These are phyloP conservation scores for Paramecium biaurelia DNA, from an alignment of 73 alveolate genomes.

Conservation along the genomic window DNA sequence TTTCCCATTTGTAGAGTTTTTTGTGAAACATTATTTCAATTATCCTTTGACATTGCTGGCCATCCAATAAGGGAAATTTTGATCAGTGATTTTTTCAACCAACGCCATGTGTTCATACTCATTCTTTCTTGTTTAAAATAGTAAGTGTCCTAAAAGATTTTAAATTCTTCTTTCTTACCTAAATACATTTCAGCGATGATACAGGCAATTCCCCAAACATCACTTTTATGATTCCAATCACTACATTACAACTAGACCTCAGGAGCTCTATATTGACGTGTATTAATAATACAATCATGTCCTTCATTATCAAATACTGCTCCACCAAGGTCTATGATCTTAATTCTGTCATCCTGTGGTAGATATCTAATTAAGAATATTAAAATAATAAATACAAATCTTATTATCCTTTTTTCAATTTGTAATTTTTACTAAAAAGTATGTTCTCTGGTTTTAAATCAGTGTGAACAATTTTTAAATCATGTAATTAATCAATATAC, in stretches of 20 bases:
- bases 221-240: constrained; percentile 87
- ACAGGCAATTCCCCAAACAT: constrained; percentile 98
- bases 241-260: constrained; percentile 89
- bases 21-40: constrained; percentile 1
- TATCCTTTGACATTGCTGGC: constrained; percentile 63
- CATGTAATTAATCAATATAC: constrained; percentile 73
- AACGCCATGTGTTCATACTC: constrained; percentile 94
- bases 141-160: not conserved
- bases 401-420: not conserved
- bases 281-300: constrained; percentile 87
- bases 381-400: not conserved
- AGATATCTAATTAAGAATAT: constrained; percentile 57
- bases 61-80: constrained; percentile 91
- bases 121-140: constrained; percentile 94
- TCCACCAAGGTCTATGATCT: constrained; percentile 97
- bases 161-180: constrained; percentile 77
- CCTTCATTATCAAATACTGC: constrained; percentile 83
- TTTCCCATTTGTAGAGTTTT: not conserved
- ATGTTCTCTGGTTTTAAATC: constrained; percentile 98
- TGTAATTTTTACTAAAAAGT: constrained; percentile 66
- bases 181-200: constrained; percentile 92
- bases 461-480: constrained; percentile 89
- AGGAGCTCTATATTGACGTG: constrained; percentile 98
- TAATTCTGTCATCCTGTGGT: constrained; percentile 69
- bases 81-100: constrained; percentile 91